Conservation (phyloP, 805 yeast species). For the Scheffersomyces ergatensis region DNA sequence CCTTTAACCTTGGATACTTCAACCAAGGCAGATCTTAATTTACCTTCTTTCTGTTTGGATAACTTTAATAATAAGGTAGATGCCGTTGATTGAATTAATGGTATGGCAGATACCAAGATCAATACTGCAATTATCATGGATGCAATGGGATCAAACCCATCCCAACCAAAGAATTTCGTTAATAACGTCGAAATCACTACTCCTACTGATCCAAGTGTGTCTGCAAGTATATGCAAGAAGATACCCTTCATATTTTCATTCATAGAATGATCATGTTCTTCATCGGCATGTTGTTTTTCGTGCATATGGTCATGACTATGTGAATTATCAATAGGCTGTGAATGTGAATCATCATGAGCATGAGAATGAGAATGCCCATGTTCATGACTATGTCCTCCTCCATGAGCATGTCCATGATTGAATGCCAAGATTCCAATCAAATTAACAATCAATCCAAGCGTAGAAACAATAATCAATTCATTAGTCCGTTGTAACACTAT, state of each 20-base stretch:
- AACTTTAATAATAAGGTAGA: conserved; percentile 66
- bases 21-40: conserved; percentile 60
- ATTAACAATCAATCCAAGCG: conserved; percentile 82
- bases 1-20: conserved; percentile 74
- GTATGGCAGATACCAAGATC: conserved; percentile 79
- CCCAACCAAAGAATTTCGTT: conserved; percentile 62
- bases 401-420: conserved; percentile 70
- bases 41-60: conserved; percentile 55
- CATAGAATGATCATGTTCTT: conserved; percentile 12
- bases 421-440: conserved; percentile 92
- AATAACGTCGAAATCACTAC: conserved; percentile 88
- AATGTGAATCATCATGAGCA: conserved; percentile 17
- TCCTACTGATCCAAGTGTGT: conserved; percentile 94
- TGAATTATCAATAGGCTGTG: conserved; percentile 31
- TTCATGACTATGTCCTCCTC: conserved; percentile 24
- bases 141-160: conserved; percentile 89
- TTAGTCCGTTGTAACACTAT: conserved; percentile 74
- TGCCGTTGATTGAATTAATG: conserved; percentile 80
- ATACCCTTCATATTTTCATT: conserved; percentile 88
- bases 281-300: conserved; percentile 16
- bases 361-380: conserved; percentile 46
- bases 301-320: conserved; percentile 23
- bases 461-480: conserved; percentile 81
- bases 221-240: conserved; percentile 90
- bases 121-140: conserved; percentile 82